These are phyloP conservation scores for Podospora conica DNA, from an alignment of 495 filamentous ascomycete species.

Conservation along the genomic window DNA sequence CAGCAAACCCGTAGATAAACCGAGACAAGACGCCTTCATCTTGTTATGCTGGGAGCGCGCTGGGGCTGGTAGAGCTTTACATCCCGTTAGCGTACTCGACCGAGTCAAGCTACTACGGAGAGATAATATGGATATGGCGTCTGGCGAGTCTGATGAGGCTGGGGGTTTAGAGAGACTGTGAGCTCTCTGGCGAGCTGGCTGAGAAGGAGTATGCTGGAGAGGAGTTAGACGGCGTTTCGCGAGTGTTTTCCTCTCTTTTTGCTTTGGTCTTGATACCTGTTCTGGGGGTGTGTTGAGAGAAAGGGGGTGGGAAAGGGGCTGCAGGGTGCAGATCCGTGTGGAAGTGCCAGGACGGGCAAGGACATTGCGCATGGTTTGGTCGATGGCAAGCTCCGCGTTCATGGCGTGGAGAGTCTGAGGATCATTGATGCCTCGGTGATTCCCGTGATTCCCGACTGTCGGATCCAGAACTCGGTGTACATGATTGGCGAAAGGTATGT, in stretches of 20 bases:
- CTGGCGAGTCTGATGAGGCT: no score
- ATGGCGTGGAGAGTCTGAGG: conserved; percentile 47
- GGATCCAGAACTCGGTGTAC: conserved; percentile 48
- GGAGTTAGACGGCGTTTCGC: conserved; percentile 54
- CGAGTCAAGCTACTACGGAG: no score
- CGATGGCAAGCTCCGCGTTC: conserved; percentile 47
- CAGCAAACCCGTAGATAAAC: no score
- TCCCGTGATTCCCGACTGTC: conserved; percentile 41
- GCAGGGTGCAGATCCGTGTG: conserved; percentile 42
- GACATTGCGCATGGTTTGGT: conserved; percentile 49
- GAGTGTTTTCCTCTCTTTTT: conserved; percentile 5
- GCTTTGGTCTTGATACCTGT: not conserved
- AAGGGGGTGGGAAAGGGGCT: not conserved
- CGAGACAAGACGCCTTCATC: no score
- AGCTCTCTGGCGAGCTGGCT: no score
- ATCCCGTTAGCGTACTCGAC: no score
- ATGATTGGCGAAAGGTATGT: conserved; percentile 48
- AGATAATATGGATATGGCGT: no score
- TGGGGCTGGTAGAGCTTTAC: no score
- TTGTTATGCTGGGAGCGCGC: no score
- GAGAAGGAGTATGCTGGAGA: conserved; percentile 54
- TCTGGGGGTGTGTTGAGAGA: no score
- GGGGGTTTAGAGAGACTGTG: no score
- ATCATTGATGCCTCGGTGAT: conserved; percentile 46
- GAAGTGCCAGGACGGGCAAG: conserved; percentile 48